These are phyloP conservation scores for Neurospora sp. DNA, from an alignment of 495 filamentous ascomycete species.

Conservation along the genomic window DNA sequence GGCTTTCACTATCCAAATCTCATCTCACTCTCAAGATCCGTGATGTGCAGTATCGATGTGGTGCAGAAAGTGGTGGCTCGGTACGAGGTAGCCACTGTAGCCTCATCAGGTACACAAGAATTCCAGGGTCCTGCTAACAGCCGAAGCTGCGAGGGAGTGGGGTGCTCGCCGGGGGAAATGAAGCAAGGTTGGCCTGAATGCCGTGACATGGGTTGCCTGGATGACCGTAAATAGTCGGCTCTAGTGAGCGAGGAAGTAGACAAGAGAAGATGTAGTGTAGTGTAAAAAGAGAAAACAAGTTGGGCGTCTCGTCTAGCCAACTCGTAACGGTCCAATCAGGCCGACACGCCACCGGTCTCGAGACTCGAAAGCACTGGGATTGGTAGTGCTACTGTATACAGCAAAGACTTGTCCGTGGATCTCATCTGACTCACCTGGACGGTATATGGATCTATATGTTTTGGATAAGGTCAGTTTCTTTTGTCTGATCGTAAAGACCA, in stretches of 20 bases:
- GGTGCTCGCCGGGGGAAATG: background rate
- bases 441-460: background rate
- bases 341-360: conserved; percentile 10
- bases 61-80: background rate
- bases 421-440: background rate
- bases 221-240: background rate
- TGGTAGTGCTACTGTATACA: background rate
- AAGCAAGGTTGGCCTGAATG: background rate
- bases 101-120: background rate
- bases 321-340: conserved; percentile 5
- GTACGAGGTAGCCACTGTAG: background rate
- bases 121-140: background rate
- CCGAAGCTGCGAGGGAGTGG: background rate
- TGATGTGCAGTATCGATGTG: background rate
- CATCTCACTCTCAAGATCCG: background rate
- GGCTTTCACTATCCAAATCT: background rate
- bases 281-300: background rate
- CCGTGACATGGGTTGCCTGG: background rate
- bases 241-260: background rate
- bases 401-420: background rate
- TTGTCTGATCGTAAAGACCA: background rate
- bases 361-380: background rate
- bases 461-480: background rate
- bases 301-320: background rate
- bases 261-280: background rate